Conservation (phyloP, 2,329 filamentous ascomycete genomes). For the Graphilbum sp. region DNA sequence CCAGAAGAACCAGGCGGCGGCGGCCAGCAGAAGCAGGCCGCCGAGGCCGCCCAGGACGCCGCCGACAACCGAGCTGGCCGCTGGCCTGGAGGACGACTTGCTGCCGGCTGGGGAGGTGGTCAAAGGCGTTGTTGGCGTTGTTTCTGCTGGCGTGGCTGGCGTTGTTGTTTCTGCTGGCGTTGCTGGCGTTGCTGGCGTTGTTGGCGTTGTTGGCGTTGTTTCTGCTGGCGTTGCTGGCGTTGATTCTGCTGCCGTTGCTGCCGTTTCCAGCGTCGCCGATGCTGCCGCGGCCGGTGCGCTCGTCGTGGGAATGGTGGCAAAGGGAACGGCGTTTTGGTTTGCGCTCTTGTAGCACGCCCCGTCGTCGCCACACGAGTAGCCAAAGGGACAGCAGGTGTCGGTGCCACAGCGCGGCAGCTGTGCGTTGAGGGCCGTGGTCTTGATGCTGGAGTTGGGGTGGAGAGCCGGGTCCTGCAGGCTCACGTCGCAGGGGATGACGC, state of each 20-base stretch:
- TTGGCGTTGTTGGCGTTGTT: too few species aligned
- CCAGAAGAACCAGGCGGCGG: slow-evolving; percentile 23
- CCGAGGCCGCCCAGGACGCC: slow-evolving; percentile 28
- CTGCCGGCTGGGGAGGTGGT: slow-evolving; percentile 1
- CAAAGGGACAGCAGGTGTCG: slow-evolving; percentile 52
- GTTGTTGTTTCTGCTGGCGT: too few species aligned
- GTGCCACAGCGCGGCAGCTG: slow-evolving; percentile 39
- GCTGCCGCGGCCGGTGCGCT: neutral
- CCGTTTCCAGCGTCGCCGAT: too few species aligned
- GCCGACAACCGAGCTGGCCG: slow-evolving; percentile 28
- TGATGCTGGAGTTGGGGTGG: slow-evolving; percentile 42
- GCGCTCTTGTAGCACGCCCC: slow-evolving; percentile 32
- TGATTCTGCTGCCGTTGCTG: too few species aligned
- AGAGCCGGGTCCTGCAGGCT: slow-evolving; percentile 42
- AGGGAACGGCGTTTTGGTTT: slow-evolving; percentile 27
- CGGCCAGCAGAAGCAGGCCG: slow-evolving; percentile 21
- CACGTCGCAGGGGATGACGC: slow-evolving; percentile 48
- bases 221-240: too few species aligned
- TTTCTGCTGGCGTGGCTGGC: too few species aligned
- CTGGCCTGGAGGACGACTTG: slow-evolving; percentile 19
- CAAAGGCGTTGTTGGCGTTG: too few species aligned
- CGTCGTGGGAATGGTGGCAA: slow-evolving; percentile 5
- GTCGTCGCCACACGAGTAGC: slow-evolving; percentile 43
- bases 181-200: too few species aligned
- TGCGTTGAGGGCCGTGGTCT: slow-evolving; percentile 45